Evolutionary conservation across 2,329 filamentous ascomycete genomes (phyloP).

Genomic region (Bertia moriformis): DNA sequence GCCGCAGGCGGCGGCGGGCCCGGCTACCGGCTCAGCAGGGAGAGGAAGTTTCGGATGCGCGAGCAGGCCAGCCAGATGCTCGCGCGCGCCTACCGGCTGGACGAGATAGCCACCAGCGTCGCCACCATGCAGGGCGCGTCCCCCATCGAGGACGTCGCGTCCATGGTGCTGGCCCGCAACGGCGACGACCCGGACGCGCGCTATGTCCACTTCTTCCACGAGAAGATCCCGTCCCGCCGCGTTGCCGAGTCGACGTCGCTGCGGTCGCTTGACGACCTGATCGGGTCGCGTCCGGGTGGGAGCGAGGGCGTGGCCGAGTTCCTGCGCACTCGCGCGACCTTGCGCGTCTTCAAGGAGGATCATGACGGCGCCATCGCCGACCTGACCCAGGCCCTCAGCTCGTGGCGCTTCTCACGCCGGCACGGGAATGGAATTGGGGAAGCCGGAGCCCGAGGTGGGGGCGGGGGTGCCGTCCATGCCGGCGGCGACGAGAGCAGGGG

Average conservation of each 20-base stretch:
- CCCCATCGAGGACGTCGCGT: constrained; percentile 62
- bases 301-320: constrained; percentile 41
- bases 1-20: constrained; percentile 44
- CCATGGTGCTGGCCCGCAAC: constrained; percentile 56
- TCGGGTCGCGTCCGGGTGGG: constrained; percentile 35
- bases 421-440: constrained; percentile 17
- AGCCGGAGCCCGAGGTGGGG: constrained; percentile 13
- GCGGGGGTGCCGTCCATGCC: not conserved
- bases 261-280: constrained; percentile 51
- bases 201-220: constrained; percentile 86
- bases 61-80: constrained; percentile 70
- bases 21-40: constrained; percentile 55
- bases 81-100: constrained; percentile 61
- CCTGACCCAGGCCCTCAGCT: constrained; percentile 49
- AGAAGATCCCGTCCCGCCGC: constrained; percentile 68
- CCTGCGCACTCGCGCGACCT: constrained; percentile 59
- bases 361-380: constrained; percentile 56
- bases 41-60: constrained; percentile 65
- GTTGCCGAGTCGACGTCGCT: constrained; percentile 60
- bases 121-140: constrained; percentile 72
- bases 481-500: too few species aligned
- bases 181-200: constrained; percentile 58
- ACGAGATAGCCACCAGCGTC: constrained; percentile 72
- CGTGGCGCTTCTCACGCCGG: constrained; percentile 37
- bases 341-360: constrained; percentile 64